Evolutionary conservation across 2,329 filamentous ascomycete species (phyloP).

Genomic region (Dothiorella sarmentorum): DNA sequence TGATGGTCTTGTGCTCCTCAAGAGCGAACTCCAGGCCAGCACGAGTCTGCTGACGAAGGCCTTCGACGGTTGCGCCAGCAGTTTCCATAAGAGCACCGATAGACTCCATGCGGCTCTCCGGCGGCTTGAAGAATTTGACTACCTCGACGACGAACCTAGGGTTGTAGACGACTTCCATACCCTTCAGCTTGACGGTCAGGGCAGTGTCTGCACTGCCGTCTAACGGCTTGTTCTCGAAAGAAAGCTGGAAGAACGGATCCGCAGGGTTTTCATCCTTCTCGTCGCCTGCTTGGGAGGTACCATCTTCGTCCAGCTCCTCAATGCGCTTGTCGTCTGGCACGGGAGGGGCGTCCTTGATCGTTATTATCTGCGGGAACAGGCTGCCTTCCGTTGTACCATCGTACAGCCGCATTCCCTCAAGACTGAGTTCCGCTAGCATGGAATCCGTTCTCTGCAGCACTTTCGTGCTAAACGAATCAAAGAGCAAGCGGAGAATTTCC

Average conservation of each 20-base stretch:
- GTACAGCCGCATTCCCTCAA: constrained; percentile 90
- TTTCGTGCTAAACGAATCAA: constrained; percentile 91
- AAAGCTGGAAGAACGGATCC: constrained; percentile 86
- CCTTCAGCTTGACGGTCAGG: constrained; percentile 85
- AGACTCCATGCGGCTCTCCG: constrained; percentile 96
- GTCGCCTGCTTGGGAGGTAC: constrained; percentile 42
- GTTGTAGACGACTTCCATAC: constrained; percentile 96
- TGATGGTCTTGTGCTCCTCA: constrained; percentile 96
- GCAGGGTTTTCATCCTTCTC: constrained; percentile 47
- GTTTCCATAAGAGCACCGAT: constrained; percentile 94
- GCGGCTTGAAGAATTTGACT: constrained; percentile 92
- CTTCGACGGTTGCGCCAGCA: constrained; percentile 92
- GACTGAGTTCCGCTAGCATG: constrained; percentile 78
- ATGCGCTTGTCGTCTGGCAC: constrained; percentile 50
- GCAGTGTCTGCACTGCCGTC: constrained; percentile 90
- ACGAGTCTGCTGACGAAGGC: constrained; percentile 88
- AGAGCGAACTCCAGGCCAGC: constrained; percentile 94
- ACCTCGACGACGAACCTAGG: constrained; percentile 88
- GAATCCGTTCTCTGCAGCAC: constrained; percentile 88
- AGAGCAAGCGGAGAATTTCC: constrained; percentile 86
- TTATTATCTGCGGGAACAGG: constrained; percentile 90
- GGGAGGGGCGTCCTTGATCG: constrained; percentile 80
- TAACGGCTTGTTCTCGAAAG: constrained; percentile 92
- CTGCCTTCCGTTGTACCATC: constrained; percentile 92
- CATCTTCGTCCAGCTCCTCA: constrained; percentile 48